Evolutionary conservation across 257 asterid species (phyloP).

Genomic region (Solanum boliviense): DNA sequence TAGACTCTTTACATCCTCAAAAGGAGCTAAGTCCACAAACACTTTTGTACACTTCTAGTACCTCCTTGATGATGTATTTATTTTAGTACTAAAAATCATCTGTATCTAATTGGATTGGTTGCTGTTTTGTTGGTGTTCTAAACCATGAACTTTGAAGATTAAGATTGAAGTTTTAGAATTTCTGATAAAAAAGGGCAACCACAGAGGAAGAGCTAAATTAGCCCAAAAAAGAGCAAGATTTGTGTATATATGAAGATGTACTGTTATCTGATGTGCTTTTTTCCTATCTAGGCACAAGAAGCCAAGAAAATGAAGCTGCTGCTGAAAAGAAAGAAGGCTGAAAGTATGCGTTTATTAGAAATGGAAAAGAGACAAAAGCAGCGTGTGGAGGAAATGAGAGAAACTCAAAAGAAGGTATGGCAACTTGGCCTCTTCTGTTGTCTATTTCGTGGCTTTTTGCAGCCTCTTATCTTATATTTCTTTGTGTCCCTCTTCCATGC

Average conservation of each 20-base stretch:
- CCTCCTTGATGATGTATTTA: no score
- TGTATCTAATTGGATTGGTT: not conserved
- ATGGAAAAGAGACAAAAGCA: slow-evolving; percentile 90
- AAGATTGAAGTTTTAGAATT: not conserved
- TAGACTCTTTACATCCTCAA: not conserved
- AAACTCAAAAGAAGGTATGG: slow-evolving; percentile 68
- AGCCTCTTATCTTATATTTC: not conserved
- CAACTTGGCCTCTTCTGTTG: not conserved
- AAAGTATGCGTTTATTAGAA: slow-evolving; percentile 65
- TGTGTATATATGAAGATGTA: not conserved
- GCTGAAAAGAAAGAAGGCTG: slow-evolving; percentile 68
- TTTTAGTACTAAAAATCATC: no score
- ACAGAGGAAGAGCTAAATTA: not conserved
- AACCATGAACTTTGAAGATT: not conserved
- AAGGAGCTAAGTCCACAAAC: not conserved
- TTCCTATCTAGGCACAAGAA: slow-evolving; percentile 68
- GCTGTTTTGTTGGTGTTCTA: not conserved
- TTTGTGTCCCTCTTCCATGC: not conserved
- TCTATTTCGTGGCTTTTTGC: not conserved
- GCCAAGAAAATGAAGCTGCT: slow-evolving; percentile 41
- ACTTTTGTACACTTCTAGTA: no score
- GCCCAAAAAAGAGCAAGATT: not conserved
- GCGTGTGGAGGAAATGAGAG: slow-evolving; percentile 82
- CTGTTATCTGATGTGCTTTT: not conserved
- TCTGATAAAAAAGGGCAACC: not conserved